These are phyloP conservation scores for Cyanidiococcus yangmingshanensis DNA, from an alignment of 23 red algal species.

Conservation along the genomic window DNA sequence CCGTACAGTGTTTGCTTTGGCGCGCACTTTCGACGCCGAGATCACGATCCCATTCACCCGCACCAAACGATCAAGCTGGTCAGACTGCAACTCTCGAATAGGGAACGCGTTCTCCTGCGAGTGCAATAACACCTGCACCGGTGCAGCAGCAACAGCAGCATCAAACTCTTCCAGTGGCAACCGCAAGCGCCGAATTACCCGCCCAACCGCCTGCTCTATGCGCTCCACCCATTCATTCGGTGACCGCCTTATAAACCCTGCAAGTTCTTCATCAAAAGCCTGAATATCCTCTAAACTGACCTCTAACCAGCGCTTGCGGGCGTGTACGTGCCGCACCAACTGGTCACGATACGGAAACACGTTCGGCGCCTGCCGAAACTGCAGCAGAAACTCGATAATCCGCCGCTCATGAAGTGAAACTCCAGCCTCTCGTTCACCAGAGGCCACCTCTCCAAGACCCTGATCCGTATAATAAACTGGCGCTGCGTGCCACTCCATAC, in stretches of 20 bases:
- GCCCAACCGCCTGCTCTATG: constrained; percentile 37
- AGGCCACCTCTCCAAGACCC: constrained; percentile 28
- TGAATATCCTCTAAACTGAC: constrained; percentile 61
- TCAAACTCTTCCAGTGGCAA: neutral
- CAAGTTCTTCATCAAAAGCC: constrained; percentile 71
- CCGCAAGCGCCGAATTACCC: constrained; percentile 37
- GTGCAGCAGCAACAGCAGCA: neutral
- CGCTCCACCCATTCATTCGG: constrained; percentile 18
- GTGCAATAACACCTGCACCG: constrained; percentile 13
- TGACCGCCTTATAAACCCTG: constrained; percentile 35
- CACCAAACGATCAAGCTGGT: constrained; percentile 57
- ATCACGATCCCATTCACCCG: constrained; percentile 84
- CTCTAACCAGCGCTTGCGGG: constrained; percentile 33
- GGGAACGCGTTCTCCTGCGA: constrained; percentile 38
- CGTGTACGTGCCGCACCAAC: constrained; percentile 56
- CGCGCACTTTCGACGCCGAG: constrained; percentile 61
- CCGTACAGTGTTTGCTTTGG: constrained; percentile 52
- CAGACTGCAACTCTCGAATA: constrained; percentile 49
- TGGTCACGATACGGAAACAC: constrained; percentile 75
- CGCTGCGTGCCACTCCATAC: constrained; percentile 66
- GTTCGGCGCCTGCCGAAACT: constrained; percentile 46
- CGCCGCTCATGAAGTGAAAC: constrained; percentile 40
- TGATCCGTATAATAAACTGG: constrained; percentile 64
- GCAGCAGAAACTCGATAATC: constrained; percentile 85
- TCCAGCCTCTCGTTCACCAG: neutral